Conservation (phyloP, 78 protist genomes). For the Planoprotostelium fungivorum region DNA sequence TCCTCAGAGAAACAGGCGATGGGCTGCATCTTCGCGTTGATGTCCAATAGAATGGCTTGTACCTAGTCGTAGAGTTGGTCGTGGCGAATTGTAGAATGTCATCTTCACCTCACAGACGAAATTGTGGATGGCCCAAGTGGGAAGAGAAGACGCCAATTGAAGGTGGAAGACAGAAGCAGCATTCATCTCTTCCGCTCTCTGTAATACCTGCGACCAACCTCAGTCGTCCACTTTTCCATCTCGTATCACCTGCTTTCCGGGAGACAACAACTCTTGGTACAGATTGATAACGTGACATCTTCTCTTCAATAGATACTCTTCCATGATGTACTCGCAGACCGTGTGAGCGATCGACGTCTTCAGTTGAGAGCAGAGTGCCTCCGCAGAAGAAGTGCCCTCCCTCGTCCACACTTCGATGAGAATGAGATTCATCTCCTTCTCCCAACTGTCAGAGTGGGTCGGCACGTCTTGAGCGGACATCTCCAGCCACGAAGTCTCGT, state of each 20-base stretch:
- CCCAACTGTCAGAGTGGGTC: not conserved
- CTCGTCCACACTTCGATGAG: not conserved
- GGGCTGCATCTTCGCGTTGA: slow-evolving; percentile 30
- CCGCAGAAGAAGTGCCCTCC: not conserved
- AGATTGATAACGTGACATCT: no score
- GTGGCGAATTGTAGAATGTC: no score
- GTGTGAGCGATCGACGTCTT: slow-evolving; percentile 31
- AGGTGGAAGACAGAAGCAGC: not conserved
- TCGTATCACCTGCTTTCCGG: not conserved
- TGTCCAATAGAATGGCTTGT: slow-evolving; percentile 18
- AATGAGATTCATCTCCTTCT: not conserved
- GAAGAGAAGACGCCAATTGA: not conserved
- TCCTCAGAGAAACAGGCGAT: slow-evolving; percentile 16
- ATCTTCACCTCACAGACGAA: slow-evolving; percentile 26
- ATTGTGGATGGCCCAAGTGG: slow-evolving; percentile 40
- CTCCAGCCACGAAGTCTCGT: not conserved
- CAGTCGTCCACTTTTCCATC: not conserved
- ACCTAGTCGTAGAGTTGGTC: not conserved
- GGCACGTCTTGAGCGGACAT: not conserved
- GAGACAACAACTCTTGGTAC: not conserved
- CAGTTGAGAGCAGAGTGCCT: not conserved
- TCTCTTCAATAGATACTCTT: slow-evolving; percentile 1
- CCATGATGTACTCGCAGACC: slow-evolving; percentile 29
- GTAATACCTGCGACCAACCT: not conserved
- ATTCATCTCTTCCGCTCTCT: not conserved